Conservation (phyloP, 2,329 filamentous ascomycete species). For the Rutstroemia sp. region DNA sequence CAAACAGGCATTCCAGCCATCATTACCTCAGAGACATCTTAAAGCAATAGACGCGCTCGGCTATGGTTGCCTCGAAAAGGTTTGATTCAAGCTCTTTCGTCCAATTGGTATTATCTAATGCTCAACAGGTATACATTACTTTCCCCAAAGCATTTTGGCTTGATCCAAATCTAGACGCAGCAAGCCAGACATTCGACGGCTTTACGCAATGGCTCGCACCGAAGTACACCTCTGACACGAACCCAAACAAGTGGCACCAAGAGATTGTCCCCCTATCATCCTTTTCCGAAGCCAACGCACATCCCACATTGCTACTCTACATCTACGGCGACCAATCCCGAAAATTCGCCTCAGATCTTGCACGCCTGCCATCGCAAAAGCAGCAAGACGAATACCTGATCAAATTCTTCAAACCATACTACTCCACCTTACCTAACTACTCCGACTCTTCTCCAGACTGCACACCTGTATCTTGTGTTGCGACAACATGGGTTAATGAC, state of each 20-base stretch:
- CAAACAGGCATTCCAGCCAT: conserved; percentile 36
- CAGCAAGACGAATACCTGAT: conserved; percentile 26
- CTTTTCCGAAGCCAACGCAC: conserved; percentile 39
- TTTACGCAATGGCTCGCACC: conserved; percentile 57
- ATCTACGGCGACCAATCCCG: conserved; percentile 39
- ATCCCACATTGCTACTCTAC: conserved; percentile 65
- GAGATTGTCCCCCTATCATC: conserved; percentile 55
- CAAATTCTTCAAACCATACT: conserved; percentile 56
- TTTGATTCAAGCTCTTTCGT: conserved; percentile 13
- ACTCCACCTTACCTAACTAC: conserved; percentile 55
- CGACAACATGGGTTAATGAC: conserved; percentile 60
- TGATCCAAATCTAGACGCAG: background rate
- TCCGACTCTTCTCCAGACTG: conserved; percentile 37
- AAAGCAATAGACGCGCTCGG: conserved; percentile 42
- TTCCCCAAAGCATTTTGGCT: conserved; percentile 59
- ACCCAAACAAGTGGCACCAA: conserved; percentile 48
- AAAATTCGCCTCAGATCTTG: conserved; percentile 26
- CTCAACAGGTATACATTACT: conserved; percentile 35
- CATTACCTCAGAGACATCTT: conserved; percentile 35
- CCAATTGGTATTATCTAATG: background rate
- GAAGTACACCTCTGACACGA: conserved; percentile 43
- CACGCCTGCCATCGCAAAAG: conserved; percentile 10
- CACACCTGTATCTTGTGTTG: conserved; percentile 45
- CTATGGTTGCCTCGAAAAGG: conserved; percentile 43
- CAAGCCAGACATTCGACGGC: conserved; percentile 28